Base-by-base conservation (phyloP, 257 asterid genomes). In the Ligustrum vulgare region DNA sequence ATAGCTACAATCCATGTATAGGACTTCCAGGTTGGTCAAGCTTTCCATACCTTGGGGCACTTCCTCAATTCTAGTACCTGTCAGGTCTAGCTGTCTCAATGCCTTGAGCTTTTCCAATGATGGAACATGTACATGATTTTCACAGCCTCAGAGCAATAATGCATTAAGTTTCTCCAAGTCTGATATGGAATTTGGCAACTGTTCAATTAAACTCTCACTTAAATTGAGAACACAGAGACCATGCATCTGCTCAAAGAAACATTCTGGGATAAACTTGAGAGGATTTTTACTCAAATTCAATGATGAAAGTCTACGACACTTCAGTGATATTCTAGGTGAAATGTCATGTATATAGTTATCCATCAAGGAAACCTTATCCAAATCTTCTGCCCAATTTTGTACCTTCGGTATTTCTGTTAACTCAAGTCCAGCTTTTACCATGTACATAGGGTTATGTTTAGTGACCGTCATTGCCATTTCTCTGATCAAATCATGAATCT, bases 401-500 rank as follows among this genome's bases (percentile, higher is more conserved):
- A 76, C 58, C 33, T 35, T 72, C 23, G 81, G 81, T 12, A 72
- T 54, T 56, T 45, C 70, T 20, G 9, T 22, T 7, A 83, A 37
- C 20, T 76, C 71, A 28, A 71, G 23, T 39, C 87, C 87, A 71
- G 84, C 74, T 77, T 78, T 78, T 23, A 83, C 84, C 87, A 83
- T 80, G 77, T 70, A 80, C 28, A 43, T 51, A 3, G 71, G 73
- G 16, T 75, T 75, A 28, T 67, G 65, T 10, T 47, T 18, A 2
- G 80, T 69, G 20, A 80, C 51, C 69, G 67, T 49, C 13, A 80
- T 3, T 13, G 83, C 84, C 82, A 80, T 71, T 11, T 80, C 82
- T 75, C 84, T 78, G 72, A 83, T 75, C 82, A 80, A 72, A 64
- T 75, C 80, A 37, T 83, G 87, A 82, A 83, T 75, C 76, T 74